phyloP scores from a whole-genome alignment of 352 stramenopile species.

The Thalassiosira mediterranea region DNA sequence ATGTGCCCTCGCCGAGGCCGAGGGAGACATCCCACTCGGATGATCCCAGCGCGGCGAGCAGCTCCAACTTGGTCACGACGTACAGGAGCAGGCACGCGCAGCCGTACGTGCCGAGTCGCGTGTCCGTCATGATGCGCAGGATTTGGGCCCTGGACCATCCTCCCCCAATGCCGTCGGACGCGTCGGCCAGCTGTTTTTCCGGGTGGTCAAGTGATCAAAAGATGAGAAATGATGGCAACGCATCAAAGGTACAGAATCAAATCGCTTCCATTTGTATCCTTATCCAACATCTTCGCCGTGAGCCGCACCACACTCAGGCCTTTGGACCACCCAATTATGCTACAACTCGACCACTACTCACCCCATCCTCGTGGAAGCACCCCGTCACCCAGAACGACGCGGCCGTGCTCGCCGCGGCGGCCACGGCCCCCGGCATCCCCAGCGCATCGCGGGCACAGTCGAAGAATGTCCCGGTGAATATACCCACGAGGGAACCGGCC shows the following conservation, averaged over 20 bases:
- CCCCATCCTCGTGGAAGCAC: slow-evolving; percentile 85
- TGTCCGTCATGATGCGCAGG: slow-evolving; percentile 83
- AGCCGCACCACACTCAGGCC: no score
- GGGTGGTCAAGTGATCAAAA: no score
- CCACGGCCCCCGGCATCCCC: slow-evolving; percentile 41
- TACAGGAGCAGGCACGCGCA: slow-evolving; percentile 70
- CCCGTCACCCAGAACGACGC: slow-evolving; percentile 66
- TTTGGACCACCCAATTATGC: no score
- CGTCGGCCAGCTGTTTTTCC: slow-evolving; percentile 77
- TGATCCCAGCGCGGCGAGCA: slow-evolving; percentile 54
- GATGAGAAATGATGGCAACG: no score
- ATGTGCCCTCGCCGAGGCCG: background rate
- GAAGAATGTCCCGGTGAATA: slow-evolving; percentile 47
- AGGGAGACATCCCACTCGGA: slow-evolving; percentile 33
- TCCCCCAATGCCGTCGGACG: slow-evolving; percentile 75
- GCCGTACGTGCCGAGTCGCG: slow-evolving; percentile 79
- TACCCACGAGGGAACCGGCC: slow-evolving; percentile 57
- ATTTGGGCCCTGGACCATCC: slow-evolving; percentile 79
- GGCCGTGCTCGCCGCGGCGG: slow-evolving; percentile 43
- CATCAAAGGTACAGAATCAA: no score
- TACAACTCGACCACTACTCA: no score
- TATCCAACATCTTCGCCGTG: no score
- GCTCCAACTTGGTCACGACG: slow-evolving; percentile 65
- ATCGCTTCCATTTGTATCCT: no score
- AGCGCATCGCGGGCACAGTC: slow-evolving; percentile 40